A percentile compares a stretch with the other conserved stretches of the same genome.
Conservation (phyloP, 352 stramenopile genomes). For the Phytophthora pini region DNA sequence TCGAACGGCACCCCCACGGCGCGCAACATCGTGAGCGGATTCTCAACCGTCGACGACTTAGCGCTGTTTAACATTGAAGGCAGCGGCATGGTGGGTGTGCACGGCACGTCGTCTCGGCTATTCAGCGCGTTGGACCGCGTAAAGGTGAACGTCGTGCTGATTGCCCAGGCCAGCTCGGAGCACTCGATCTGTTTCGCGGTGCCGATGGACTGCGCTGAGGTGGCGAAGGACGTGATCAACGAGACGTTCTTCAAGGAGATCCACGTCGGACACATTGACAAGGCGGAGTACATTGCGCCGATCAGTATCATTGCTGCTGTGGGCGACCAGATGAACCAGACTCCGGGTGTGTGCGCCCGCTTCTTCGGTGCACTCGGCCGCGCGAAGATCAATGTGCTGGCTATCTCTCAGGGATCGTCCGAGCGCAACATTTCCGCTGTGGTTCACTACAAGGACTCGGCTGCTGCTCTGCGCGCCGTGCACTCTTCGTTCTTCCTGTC, state of each 20-base stretch:
- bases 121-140: conserved; percentile 93
- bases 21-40: conserved; percentile 86
- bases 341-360: conserved; percentile 90
- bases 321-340: conserved; percentile 95
- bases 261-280: conserved; percentile 83
- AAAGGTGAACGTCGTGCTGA: conserved; percentile 95
- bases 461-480: conserved; percentile 91
- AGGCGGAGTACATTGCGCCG: conserved; percentile 83
- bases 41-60: conserved; percentile 95
- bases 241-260: conserved; percentile 91
- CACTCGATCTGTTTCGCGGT: conserved; percentile 97
- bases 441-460: conserved; percentile 89
- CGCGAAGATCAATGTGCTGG: conserved; percentile 95
- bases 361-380: conserved; percentile 95
- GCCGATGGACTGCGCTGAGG: conserved; percentile 67
- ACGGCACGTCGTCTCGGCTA: conserved; percentile 92
- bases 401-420: conserved; percentile 94
- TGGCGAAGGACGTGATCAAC: conserved; percentile 78
- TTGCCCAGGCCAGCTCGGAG: conserved; percentile 95
- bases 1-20: conserved; percentile 68
- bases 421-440: conserved; percentile 97
- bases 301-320: conserved; percentile 96
- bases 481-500: conserved; percentile 96
- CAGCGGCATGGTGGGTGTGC: conserved; percentile 94
- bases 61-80: conserved; percentile 97